Evolutionary conservation across 208 protist species (phyloP).

Genomic region (Trypanosoma boissoni): DNA sequence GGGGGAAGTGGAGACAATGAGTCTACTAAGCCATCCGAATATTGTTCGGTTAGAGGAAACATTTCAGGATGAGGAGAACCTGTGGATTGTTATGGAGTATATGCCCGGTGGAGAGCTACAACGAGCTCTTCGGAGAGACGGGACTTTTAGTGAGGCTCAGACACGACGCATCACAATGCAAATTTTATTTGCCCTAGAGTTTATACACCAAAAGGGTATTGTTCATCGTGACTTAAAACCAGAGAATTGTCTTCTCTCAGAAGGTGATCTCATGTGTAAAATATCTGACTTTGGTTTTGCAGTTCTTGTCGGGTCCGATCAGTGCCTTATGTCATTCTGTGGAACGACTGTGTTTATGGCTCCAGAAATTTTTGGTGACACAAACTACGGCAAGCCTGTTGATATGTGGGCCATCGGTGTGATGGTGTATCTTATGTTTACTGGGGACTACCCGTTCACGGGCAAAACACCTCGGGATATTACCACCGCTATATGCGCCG

Average conservation of each 20-base stretch:
- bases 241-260: constrained; percentile 85
- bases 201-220: constrained; percentile 88
- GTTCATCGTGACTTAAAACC: constrained; percentile 92
- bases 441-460: constrained; percentile 77
- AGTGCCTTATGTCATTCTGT: constrained; percentile 80
- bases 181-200: constrained; percentile 84
- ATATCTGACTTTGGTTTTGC: constrained; percentile 92
- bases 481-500: constrained; percentile 39
- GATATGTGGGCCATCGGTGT: constrained; percentile 93
- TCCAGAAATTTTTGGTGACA: constrained; percentile 83
- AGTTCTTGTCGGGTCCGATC: constrained; percentile 72
- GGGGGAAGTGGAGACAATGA: constrained; percentile 91
- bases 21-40: constrained; percentile 84
- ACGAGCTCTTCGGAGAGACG: constrained; percentile 33
- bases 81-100: constrained; percentile 94
- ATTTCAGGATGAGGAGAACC: constrained; percentile 60
- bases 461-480: constrained; percentile 39
- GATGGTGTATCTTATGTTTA: constrained; percentile 84
- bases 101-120: constrained; percentile 77
- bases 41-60: constrained; percentile 90
- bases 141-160: constrained; percentile 42
- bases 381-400: constrained; percentile 84
- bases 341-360: constrained; percentile 90
- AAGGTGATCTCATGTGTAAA: constrained; percentile 70
- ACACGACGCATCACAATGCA: constrained; percentile 69